Percentiles rank a stretch among this genome's conserved stretches.
These are phyloP conservation scores for Nigrograna mackinnonii DNA, from an alignment of 2,329 filamentous ascomycete genomes.

Conservation along the genomic window DNA sequence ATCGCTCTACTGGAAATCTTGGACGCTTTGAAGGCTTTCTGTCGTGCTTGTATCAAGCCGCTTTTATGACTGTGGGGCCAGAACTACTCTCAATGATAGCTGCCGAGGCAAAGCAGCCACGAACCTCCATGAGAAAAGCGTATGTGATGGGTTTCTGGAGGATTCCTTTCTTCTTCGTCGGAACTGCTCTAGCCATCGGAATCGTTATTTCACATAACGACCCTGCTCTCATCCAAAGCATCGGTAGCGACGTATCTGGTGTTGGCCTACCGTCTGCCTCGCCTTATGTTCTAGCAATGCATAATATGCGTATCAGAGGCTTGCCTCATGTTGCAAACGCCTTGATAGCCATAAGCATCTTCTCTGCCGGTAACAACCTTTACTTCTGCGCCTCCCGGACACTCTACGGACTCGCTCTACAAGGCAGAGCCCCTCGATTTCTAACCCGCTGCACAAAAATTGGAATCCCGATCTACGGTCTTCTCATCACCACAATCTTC, in stretches of 20 bases:
- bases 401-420: constrained; percentile 52
- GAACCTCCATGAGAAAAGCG: constrained; percentile 37
- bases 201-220: constrained; percentile 63
- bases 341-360: constrained; percentile 50
- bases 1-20: constrained; percentile 37
- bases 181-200: constrained; percentile 39
- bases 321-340: constrained; percentile 60
- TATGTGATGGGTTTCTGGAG: constrained; percentile 42
- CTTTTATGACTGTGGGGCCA: constrained; percentile 41
- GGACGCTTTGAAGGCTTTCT: constrained; percentile 14
- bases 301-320: constrained; percentile 51
- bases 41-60: constrained; percentile 15
- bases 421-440: constrained; percentile 52
- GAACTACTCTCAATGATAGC: constrained; percentile 45
- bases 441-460: constrained; percentile 58
- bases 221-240: constrained; percentile 64
- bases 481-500: constrained; percentile 64
- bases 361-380: constrained; percentile 59
- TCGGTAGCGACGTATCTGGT: constrained; percentile 7
- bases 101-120: constrained; percentile 40
- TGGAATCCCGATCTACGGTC: constrained; percentile 70
- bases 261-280: constrained; percentile 54
- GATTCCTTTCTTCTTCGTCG: constrained; percentile 42
- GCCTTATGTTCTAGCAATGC: constrained; percentile 62
- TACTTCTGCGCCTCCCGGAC: constrained; percentile 51